These are phyloP conservation scores for Filobasidium floriforme DNA, from an alignment of 768 basidiomycete species.

Conservation along the genomic window DNA sequence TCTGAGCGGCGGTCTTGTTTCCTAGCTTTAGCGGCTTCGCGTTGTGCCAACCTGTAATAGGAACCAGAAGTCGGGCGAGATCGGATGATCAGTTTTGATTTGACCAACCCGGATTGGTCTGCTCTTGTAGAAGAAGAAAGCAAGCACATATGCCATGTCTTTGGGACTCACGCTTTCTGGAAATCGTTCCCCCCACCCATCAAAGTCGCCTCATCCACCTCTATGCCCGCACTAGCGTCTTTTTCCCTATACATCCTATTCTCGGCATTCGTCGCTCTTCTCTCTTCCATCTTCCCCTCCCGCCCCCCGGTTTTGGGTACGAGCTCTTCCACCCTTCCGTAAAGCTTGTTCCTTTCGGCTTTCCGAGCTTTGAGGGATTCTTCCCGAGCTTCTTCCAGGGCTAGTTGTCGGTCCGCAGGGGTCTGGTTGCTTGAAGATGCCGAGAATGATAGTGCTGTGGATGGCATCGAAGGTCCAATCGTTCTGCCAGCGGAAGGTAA, in stretches of 20 bases:
- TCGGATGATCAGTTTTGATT: constrained; percentile 22
- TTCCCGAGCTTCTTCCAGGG: constrained; percentile 59
- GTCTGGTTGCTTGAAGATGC: neutral
- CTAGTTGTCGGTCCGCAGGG: constrained; percentile 52
- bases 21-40: constrained; percentile 64
- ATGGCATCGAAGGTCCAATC: constrained; percentile 24
- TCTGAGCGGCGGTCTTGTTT: constrained; percentile 49
- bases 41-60: constrained; percentile 57
- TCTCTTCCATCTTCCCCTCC: constrained; percentile 82
- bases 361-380: constrained; percentile 58
- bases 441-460: constrained; percentile 17
- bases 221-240: constrained; percentile 63
- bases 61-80: constrained; percentile 15
- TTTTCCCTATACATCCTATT: constrained; percentile 58
- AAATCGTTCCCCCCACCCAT: constrained; percentile 73
- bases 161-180: constrained; percentile 57
- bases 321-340: constrained; percentile 65
- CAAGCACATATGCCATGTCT: neutral
- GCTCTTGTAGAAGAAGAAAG: neutral
- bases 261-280: constrained; percentile 61
- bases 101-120: neutral
- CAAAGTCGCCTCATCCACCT: constrained; percentile 68
- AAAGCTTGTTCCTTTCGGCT: constrained; percentile 58
- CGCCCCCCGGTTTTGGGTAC: constrained; percentile 73
- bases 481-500: constrained; percentile 30